A percentile compares a stretch with the other conserved stretches of the same genome.
Conservation (phyloP, 139 green algal genomes). For the Trebouxia sp. region DNA sequence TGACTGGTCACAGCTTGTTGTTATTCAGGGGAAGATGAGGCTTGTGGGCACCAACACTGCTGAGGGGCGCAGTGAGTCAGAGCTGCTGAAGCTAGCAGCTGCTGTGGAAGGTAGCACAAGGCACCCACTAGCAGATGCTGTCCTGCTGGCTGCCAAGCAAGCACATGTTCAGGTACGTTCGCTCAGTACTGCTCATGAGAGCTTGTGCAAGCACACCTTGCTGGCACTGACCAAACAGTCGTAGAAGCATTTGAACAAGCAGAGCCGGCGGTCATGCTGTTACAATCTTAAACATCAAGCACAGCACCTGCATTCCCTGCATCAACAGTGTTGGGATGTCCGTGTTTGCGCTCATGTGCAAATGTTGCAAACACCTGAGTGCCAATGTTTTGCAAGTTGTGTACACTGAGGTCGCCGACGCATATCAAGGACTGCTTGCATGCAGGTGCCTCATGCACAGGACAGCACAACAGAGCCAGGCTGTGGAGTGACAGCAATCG, state of each 20-base stretch:
- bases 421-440: conserved; percentile 25
- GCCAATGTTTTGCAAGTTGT: too few species aligned
- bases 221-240: not conserved
- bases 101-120: conserved; percentile 74
- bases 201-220: not conserved
- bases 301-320: too few species aligned
- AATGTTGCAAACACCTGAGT: too few species aligned
- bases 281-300: too few species aligned
- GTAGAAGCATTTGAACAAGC: not conserved
- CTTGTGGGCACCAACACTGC: conserved; percentile 32
- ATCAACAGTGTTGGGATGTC: too few species aligned
- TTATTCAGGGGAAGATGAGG: conserved; percentile 23
- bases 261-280: not conserved
- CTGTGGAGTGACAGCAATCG: conserved; percentile 50
- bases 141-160: conserved; percentile 56
- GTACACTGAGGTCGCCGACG: too few species aligned
- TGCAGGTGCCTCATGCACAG: conserved; percentile 37
- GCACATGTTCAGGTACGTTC: not conserved
- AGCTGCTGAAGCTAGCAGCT: conserved; percentile 71
- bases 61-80: conserved; percentile 32
- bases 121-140: conserved; percentile 85
- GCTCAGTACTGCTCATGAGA: not conserved
- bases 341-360: too few species aligned
- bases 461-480: conserved; percentile 65
- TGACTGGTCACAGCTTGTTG: too few species aligned